These are phyloP conservation scores for Ogataea neopini DNA, from an alignment of 805 yeast species.

Conservation along the genomic window DNA sequence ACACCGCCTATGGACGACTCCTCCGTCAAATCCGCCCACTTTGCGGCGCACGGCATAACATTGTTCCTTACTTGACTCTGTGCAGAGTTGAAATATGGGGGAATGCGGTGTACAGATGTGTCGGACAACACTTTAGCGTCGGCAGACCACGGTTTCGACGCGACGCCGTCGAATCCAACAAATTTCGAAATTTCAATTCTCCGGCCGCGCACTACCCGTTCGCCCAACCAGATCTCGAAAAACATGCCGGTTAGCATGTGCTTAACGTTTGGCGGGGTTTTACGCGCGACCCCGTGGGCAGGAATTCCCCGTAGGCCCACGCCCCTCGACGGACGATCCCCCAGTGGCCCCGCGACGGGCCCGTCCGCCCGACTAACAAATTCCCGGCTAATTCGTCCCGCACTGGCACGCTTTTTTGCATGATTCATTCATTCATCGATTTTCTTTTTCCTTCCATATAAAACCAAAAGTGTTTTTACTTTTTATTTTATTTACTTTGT, in stretches of 20 bases:
- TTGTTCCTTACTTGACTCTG: neutral
- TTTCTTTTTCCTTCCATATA: slow-evolving; percentile 7
- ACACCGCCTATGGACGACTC: neutral
- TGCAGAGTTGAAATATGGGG: neutral
- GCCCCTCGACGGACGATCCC: no score
- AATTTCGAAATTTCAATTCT: neutral
- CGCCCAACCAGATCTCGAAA: slow-evolving; percentile 6
- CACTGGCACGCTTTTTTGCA: neutral
- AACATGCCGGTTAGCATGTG: slow-evolving; percentile 3
- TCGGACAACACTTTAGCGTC: neutral
- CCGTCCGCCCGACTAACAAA: neutral
- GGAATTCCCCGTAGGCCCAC: neutral
- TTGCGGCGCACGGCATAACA: neutral
- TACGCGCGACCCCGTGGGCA: no score
- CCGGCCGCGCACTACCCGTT: slow-evolving; percentile 1
- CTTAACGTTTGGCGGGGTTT: neutral
- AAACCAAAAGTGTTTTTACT: neutral
- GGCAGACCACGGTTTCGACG: neutral
- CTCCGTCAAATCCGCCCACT: neutral
- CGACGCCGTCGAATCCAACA: slow-evolving; percentile 6
- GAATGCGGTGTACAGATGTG: neutral
- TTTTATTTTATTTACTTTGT: neutral
- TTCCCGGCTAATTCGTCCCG: no score
- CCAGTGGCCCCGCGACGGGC: no score
- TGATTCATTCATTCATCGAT: neutral